Evolutionary conservation across 257 asterid genomes (phyloP).

Genomic region (Nicotiana undulata): DNA sequence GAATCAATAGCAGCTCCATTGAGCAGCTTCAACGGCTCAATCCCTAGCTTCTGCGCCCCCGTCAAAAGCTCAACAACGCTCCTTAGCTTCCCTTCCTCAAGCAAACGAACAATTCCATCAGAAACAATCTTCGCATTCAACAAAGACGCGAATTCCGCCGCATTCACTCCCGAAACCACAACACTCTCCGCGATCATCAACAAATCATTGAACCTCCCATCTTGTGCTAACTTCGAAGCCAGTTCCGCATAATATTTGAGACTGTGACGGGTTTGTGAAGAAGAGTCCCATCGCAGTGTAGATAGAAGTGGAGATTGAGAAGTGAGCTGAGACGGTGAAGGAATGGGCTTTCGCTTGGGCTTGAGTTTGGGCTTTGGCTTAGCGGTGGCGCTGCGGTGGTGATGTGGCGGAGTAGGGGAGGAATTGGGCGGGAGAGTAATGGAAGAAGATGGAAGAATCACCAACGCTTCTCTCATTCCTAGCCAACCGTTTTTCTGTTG

Average conservation of each 20-base stretch:
- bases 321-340: not conserved
- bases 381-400: conserved; percentile 21
- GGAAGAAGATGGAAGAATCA: conserved; percentile 51
- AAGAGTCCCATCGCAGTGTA: conserved; percentile 30
- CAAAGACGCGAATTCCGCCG: conserved; percentile 31
- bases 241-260: conserved; percentile 54
- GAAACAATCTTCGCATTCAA: conserved; percentile 39
- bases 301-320: conserved; percentile 46
- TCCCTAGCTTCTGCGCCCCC: conserved; percentile 47
- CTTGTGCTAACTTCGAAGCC: conserved; percentile 66
- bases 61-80: conserved; percentile 26
- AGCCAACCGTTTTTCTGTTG: conserved; percentile 34
- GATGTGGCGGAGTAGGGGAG: conserved; percentile 26
- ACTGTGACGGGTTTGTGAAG: conserved; percentile 12
- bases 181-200: conserved; percentile 57
- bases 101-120: conserved; percentile 40
- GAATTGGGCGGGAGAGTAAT: conserved; percentile 38
- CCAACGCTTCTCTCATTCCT: conserved; percentile 66
- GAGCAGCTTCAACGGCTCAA: conserved; percentile 42
- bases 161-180: conserved; percentile 49
- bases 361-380: conserved; percentile 25
- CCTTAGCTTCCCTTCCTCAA: conserved; percentile 35
- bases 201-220: conserved; percentile 67
- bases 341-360: conserved; percentile 20
- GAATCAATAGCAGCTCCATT: conserved; percentile 40